These are phyloP conservation scores for Globisporangium radiosum DNA, from an alignment of 352 stramenopile species.

Conservation along the genomic window DNA sequence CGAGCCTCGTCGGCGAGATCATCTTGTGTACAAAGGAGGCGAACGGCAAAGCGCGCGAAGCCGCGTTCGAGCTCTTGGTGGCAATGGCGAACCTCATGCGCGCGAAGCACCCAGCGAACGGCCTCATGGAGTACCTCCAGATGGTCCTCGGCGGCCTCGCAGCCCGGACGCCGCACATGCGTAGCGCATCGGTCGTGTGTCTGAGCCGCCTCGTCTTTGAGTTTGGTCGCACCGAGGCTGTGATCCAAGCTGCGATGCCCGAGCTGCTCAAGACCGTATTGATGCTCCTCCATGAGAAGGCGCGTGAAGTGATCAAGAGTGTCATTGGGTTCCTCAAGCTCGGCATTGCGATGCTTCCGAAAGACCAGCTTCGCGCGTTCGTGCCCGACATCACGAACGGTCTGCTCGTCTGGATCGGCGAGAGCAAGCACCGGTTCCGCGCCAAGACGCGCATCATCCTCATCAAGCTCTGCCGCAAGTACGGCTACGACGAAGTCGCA, in stretches of 20 bases:
- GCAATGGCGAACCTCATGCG: conserved; percentile 77
- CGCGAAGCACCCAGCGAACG: conserved; percentile 49
- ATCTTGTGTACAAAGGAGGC: conserved; percentile 96
- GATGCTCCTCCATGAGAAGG: conserved; percentile 91
- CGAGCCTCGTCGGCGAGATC: conserved; percentile 92
- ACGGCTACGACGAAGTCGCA: conserved; percentile 89
- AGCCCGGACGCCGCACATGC: conserved; percentile 93
- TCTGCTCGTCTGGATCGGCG: conserved; percentile 90
- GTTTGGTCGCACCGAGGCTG: conserved; percentile 74
- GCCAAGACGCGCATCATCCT: conserved; percentile 95
- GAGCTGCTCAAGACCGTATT: conserved; percentile 90
- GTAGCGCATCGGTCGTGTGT: conserved; percentile 92
- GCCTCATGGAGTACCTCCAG: conserved; percentile 88
- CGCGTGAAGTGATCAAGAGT: conserved; percentile 94
- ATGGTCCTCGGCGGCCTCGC: conserved; percentile 91
- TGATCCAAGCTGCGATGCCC: conserved; percentile 75
- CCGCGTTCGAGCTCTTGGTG: conserved; percentile 80
- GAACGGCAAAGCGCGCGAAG: conserved; percentile 91
- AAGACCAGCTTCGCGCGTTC: conserved; percentile 86
- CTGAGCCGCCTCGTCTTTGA: conserved; percentile 94
- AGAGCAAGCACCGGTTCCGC: conserved; percentile 94
- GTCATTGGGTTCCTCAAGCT: conserved; percentile 96
- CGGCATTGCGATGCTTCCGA: conserved; percentile 86
- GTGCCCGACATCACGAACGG: conserved; percentile 90
- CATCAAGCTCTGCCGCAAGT: conserved; percentile 93